These are phyloP conservation scores for Bipolaris zeicola DNA, from an alignment of 2,329 filamentous ascomycete genomes.

Conservation along the genomic window DNA sequence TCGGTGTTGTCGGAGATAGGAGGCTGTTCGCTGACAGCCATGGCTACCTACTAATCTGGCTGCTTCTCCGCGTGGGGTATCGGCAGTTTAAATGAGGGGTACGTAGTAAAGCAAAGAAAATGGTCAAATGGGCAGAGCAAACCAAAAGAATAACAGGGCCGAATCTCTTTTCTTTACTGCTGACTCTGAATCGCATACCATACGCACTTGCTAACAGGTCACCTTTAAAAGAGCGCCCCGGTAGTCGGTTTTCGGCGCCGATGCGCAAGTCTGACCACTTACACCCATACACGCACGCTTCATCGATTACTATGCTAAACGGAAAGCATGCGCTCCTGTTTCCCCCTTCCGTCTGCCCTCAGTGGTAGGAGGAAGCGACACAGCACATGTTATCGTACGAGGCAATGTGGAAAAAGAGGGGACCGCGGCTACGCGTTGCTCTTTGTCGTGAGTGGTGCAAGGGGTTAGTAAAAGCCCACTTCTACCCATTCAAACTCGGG, in stretches of 20 bases:
- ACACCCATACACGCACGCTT: background rate
- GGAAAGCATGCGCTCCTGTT: background rate
- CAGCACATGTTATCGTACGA: conserved; percentile 1
- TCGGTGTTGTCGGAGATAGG: conserved; percentile 10
- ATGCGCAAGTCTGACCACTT: background rate
- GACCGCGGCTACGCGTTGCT: background rate
- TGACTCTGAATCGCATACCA: too few species aligned
- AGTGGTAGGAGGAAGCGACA: background rate
- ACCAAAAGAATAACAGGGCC: background rate
- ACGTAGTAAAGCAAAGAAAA: background rate
- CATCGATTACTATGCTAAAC: background rate
- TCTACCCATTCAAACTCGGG: conserved; percentile 4
- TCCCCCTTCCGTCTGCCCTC: background rate
- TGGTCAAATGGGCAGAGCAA: background rate
- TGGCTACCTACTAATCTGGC: conserved; percentile 1
- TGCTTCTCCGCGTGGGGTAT: conserved; percentile 3
- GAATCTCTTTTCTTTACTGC: background rate
- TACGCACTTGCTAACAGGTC: too few species aligned
- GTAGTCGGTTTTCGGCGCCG: background rate
- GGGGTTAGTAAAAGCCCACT: background rate
- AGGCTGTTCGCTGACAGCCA: conserved; percentile 4
- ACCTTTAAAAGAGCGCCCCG: background rate
- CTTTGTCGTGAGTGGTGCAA: background rate
- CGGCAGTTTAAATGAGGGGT: background rate
- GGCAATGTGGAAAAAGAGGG: background rate